Conservation (phyloP, 2,329 filamentous ascomycete genomes). For the Metarhizium humberi region DNA sequence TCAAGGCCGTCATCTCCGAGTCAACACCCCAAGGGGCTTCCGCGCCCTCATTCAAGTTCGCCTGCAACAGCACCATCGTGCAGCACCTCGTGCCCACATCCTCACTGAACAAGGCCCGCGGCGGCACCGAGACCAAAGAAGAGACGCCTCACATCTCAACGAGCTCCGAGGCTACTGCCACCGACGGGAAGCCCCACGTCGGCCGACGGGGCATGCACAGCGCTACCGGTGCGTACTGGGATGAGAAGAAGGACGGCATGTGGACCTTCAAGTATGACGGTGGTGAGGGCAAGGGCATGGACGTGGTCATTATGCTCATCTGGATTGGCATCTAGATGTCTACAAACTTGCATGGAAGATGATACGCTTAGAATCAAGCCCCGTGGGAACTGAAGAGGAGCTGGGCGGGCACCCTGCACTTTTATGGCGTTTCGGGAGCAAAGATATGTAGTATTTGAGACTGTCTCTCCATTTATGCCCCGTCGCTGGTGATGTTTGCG, state of each 20-base stretch:
- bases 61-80: constrained; percentile 96
- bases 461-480: constrained; percentile 1
- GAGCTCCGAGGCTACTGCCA: constrained; percentile 44
- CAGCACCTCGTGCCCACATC: constrained; percentile 74
- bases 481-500: neutral
- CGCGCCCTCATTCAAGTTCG: constrained; percentile 75
- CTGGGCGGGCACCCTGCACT: neutral
- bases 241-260: constrained; percentile 83
- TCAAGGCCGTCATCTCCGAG: constrained; percentile 69
- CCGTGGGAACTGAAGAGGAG: neutral
- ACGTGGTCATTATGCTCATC: constrained; percentile 64
- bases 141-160: constrained; percentile 46
- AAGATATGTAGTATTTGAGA: constrained; percentile 3
- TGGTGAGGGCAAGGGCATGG: constrained; percentile 56
- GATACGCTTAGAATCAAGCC: neutral
- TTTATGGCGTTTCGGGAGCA: constrained; percentile 3
- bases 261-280: constrained; percentile 82
- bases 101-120: constrained; percentile 50
- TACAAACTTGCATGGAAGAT: neutral
- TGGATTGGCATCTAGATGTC: constrained; percentile 59
- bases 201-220: constrained; percentile 87
- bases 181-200: constrained; percentile 59
- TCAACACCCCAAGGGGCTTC: constrained; percentile 48
- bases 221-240: constrained; percentile 80
- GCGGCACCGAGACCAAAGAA: constrained; percentile 36